Evolutionary conservation across 192 early-diverging fungal species (phyloP).

Genomic region (Chytriomyces sp.): DNA sequence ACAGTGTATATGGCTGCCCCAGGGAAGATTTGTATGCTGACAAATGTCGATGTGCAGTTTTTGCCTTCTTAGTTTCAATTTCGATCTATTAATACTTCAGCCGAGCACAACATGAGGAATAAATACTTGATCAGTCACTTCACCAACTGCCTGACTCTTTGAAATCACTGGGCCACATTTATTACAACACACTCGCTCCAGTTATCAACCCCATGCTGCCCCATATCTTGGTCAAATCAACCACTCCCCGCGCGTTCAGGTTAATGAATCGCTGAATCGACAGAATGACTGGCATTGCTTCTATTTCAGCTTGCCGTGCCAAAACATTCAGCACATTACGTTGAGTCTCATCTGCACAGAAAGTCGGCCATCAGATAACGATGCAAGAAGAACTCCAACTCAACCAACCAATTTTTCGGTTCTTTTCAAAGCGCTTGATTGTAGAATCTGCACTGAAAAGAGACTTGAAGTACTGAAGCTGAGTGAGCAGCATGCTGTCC

Average conservation of each 20-base stretch:
- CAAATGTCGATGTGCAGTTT: background rate
- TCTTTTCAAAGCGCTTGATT: constrained; percentile 6
- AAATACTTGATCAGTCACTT: too few relatives aligned
- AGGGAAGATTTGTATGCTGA: background rate
- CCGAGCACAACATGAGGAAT: too few relatives aligned
- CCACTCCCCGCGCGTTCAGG: constrained; percentile 72
- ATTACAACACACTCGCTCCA: too few relatives aligned
- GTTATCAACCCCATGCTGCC: constrained; percentile 37
- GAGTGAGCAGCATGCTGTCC: constrained; percentile 78
- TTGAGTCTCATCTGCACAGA: background rate
- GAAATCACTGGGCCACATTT: too few relatives aligned
- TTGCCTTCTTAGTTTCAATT: too few relatives aligned
- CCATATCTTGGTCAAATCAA: constrained; percentile 72
- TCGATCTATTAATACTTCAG: too few relatives aligned
- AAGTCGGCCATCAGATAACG: background rate
- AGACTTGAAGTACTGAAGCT: constrained; percentile 77
- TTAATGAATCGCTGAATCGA: constrained; percentile 72
- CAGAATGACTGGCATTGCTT: constrained; percentile 49
- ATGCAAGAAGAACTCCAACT: background rate
- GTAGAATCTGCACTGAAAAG: constrained; percentile 65
- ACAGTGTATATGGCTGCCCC: background rate
- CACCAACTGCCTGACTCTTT: too few relatives aligned
- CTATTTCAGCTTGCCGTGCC: constrained; percentile 42
- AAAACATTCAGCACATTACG: constrained; percentile 7
- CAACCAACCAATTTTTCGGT: constrained; percentile 11